phyloP scores from a whole-genome alignment of 495 filamentous ascomycete species.

The Pyronema domesticum region DNA sequence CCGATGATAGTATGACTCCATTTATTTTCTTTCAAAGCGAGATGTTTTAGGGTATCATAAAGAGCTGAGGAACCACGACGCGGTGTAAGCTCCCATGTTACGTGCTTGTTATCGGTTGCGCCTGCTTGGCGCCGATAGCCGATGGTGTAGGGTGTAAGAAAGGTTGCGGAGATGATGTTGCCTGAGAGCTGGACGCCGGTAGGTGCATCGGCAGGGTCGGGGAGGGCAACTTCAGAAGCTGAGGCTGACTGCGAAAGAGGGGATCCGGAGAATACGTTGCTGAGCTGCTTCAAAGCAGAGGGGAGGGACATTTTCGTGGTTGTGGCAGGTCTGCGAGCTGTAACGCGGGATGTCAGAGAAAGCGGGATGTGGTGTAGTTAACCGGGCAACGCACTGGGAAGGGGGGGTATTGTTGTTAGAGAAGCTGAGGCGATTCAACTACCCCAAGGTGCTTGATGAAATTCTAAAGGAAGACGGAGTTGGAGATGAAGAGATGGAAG shows the following conservation, averaged over 20 bases:
- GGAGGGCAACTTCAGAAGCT: not conserved
- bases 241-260: not conserved
- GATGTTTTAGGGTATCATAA: conserved; percentile 70
- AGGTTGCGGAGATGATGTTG: conserved; percentile 70
- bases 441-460: too few species aligned
- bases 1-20: conserved; percentile 82
- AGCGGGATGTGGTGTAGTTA: too few species aligned
- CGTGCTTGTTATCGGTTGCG: conserved; percentile 34
- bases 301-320: not conserved
- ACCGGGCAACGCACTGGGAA: too few species aligned
- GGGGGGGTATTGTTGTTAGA: too few species aligned
- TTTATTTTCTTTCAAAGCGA: conserved; percentile 52
- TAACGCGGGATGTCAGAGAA: too few species aligned
- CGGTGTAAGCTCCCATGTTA: conserved; percentile 44
- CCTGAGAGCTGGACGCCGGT: conserved; percentile 48
- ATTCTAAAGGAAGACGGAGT: too few species aligned
- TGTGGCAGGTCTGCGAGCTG: too few species aligned
- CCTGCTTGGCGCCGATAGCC: conserved; percentile 37
- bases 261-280: not conserved
- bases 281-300: not conserved
- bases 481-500: too few species aligned
- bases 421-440: too few species aligned
- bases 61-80: conserved; percentile 74
- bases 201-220: conserved; percentile 8
- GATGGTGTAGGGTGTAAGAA: conserved; percentile 63